Evolutionary conservation across 2,329 filamentous ascomycete species (phyloP).

Genomic region (Fusarium napiforme): DNA sequence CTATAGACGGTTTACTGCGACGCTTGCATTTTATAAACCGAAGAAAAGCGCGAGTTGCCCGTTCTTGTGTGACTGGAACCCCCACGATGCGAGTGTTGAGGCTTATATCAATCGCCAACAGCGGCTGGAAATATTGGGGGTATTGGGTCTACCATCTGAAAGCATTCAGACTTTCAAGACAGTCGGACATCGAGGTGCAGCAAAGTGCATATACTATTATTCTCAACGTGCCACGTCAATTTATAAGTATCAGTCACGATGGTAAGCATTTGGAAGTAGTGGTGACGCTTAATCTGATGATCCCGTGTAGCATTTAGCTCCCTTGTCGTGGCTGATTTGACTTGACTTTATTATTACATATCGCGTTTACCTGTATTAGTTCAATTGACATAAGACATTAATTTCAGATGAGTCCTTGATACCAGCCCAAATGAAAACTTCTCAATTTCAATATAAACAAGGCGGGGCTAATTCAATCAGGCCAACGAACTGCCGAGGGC

Average conservation of each 20-base stretch:
- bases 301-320: fast-evolving
- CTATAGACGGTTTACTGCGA: fast-evolving
- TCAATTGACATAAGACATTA: no score
- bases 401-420: no score
- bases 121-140: neutral
- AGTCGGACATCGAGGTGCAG: neutral
- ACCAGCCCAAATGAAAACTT: no score
- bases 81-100: neutral
- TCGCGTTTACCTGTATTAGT: no score
- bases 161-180: neutral
- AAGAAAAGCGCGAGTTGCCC: fast-evolving
- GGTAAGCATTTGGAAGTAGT: neutral
- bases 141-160: fast-evolving
- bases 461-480: fast-evolving
- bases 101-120: neutral
- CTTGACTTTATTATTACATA: no score
- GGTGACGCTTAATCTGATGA: fast-evolving
- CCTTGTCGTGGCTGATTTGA: fast-evolving
- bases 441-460: no score
- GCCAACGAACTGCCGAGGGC: fast-evolving
- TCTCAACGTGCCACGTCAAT: neutral
- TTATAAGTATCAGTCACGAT: no score
- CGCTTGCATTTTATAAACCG: fast-evolving
- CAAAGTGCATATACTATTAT: neutral
- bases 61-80: neutral